phyloP scores from a whole-genome alignment of 305 asterid species.

The Plantago lanceolata region DNA sequence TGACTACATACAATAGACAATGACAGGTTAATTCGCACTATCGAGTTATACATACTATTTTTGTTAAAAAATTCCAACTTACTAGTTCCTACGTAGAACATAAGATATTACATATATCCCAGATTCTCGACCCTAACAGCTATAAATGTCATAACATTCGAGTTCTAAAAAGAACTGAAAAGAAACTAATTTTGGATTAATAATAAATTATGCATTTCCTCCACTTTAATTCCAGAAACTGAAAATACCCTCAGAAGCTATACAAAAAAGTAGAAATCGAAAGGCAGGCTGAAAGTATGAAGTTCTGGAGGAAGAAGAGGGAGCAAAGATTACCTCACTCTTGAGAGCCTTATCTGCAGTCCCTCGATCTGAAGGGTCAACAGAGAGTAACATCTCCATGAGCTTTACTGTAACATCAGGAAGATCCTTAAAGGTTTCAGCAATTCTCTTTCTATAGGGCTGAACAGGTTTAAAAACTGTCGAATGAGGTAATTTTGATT shows the following conservation, averaged over 20 bases:
- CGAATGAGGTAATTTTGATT: slow-evolving; percentile 19
- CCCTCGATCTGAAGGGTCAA: slow-evolving; percentile 43
- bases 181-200: neutral
- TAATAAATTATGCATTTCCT: neutral
- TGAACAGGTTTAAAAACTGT: slow-evolving; percentile 34
- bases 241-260: neutral
- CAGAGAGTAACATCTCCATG: slow-evolving; percentile 42
- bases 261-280: neutral
- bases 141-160: too few relatives aligned
- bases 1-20: neutral
- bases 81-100: neutral
- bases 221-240: too few relatives aligned
- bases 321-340: slow-evolving; percentile 33
- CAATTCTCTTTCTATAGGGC: slow-evolving; percentile 38
- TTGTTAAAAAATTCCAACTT: too few relatives aligned
- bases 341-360: slow-evolving; percentile 42
- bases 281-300: neutral
- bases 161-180: neutral
- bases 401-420: slow-evolving; percentile 36
- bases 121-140: too few relatives aligned
- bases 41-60: too few relatives aligned
- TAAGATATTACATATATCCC: neutral
- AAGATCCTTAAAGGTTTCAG: slow-evolving; percentile 41
- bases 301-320: slow-evolving; percentile 3
- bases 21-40: too few relatives aligned